Base-by-base conservation (phyloP, 192 early-diverging fungal genomes). In the Coemansia javaensis region DNA sequence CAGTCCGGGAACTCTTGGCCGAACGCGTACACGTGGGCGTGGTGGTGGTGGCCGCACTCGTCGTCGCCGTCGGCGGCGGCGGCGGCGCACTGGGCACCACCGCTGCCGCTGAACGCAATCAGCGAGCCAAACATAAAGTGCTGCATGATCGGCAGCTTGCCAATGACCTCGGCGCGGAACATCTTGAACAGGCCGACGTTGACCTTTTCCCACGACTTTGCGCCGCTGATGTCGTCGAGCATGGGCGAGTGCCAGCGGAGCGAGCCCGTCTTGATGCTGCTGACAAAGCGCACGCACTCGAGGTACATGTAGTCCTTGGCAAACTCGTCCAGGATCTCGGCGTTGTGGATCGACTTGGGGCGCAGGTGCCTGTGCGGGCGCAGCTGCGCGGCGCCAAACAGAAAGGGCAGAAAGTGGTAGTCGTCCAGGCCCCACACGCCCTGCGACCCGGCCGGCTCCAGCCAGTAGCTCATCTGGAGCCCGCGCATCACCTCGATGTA, bases 361-460 rank as follows among this genome's bases (percentile, higher is more conserved):
- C 82, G 77, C 46, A 98, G 76, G 40, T 94, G 79, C 66, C 89
- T 93, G 78, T 98, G 95, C 30, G 83, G 82, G 40, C 80, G 66
- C 25, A 97, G 75, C 63, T 97, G 92, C 11, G 86, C 82, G 11
- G 88, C 75, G 5, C 93, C 95, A 79, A 94, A 98, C 40, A 93
- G 33, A 61, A 94, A 98, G 7, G 96, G 93, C 61, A 98, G 62
- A 52, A 97, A 97, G 47, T 98, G 94, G 65, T 93, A 96, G 60
- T 98, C 96, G 53, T 98, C 94, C 32, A 98, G 78, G 3, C 96
- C 96, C 96, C 96, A 98, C n/a, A 98, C 96, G 43, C 96, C 96
- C 49, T 98, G 96, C 11, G 85, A 88, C 8, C 96, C 96, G 23
- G 96, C 96, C 11, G 96, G 96, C 57, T 98, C 96, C 16, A 98